Conservation (phyloP, 179 eudicot genomes). For the Corrigiola litoralis region DNA sequence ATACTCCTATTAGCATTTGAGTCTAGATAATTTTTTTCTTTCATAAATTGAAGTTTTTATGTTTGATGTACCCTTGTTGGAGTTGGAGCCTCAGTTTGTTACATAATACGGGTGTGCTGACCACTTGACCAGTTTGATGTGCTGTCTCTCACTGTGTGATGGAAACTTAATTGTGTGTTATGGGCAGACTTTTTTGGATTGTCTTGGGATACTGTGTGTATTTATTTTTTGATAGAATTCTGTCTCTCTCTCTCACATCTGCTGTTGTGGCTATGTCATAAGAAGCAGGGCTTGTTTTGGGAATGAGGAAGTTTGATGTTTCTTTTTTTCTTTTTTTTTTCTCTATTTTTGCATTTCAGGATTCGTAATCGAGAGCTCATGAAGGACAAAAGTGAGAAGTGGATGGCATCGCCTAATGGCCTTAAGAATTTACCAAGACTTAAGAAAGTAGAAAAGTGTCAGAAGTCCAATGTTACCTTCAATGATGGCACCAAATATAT, state of each 20-base stretch:
- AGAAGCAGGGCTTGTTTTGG: not conserved
- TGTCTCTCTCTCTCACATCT: not conserved
- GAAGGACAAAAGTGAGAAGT: conserved; percentile 40
- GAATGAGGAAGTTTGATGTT: conserved; percentile 1
- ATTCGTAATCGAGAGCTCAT: conserved; percentile 39
- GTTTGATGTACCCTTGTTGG: no score
- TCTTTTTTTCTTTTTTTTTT: no score
- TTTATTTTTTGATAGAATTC: not conserved
- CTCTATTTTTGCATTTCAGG: conserved; percentile 27
- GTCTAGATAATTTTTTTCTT: no score
- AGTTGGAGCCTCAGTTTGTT: no score
- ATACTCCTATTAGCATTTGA: no score
- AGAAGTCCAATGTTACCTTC: conserved; percentile 38
- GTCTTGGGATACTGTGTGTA: not conserved
- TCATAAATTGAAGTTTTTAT: no score
- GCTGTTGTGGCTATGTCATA: not conserved
- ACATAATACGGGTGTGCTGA: not conserved
- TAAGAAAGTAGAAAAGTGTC: conserved; percentile 55
- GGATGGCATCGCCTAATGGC: conserved; percentile 31
- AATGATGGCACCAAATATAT: conserved; percentile 86
- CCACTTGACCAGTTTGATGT: not conserved
- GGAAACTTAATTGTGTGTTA: not conserved
- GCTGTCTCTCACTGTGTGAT: not conserved
- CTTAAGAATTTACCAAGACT: conserved; percentile 37
- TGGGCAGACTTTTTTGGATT: not conserved